These are phyloP conservation scores for Suillus subaureus DNA, from an alignment of 768 basidiomycete species.

Conservation along the genomic window DNA sequence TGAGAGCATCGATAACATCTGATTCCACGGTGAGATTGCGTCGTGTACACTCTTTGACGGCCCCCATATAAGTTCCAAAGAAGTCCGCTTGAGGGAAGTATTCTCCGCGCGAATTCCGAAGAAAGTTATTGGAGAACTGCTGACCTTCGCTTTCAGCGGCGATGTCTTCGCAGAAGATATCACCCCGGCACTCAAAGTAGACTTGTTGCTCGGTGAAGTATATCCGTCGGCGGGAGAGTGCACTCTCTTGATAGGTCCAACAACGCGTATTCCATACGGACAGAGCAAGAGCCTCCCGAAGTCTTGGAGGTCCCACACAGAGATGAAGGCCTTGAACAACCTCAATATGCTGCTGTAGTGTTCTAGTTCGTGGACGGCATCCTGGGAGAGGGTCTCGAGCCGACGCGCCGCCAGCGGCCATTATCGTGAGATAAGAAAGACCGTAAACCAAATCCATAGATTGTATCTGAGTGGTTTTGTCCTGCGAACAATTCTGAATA, in stretches of 20 bases:
- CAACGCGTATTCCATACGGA: conserved; percentile 23
- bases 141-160: conserved; percentile 19
- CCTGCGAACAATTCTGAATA: conserved; percentile 8
- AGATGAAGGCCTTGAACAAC: conserved; percentile 13
- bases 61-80: background rate
- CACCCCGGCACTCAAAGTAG: conserved; percentile 22
- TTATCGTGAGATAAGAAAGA: conserved; percentile 5
- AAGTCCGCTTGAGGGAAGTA: background rate
- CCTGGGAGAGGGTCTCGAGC: conserved; percentile 5
- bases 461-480: conserved; percentile 11
- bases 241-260: conserved; percentile 26
- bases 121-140: background rate
- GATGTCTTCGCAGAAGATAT: conserved; percentile 26
- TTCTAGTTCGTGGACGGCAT: background rate
- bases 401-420: conserved; percentile 8
- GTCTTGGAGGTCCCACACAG: conserved; percentile 19
- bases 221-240: conserved; percentile 23
- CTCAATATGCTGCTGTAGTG: background rate
- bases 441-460: conserved; percentile 13
- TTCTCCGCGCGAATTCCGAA: background rate
- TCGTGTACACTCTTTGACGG: background rate
- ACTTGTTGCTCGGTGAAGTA: conserved; percentile 25
- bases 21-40: background rate
- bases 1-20: background rate
- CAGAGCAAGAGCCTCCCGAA: conserved; percentile 7